phyloP scores from a whole-genome alignment of 148 eudicot genomes.

The Vaccinium macrocarpon region DNA sequence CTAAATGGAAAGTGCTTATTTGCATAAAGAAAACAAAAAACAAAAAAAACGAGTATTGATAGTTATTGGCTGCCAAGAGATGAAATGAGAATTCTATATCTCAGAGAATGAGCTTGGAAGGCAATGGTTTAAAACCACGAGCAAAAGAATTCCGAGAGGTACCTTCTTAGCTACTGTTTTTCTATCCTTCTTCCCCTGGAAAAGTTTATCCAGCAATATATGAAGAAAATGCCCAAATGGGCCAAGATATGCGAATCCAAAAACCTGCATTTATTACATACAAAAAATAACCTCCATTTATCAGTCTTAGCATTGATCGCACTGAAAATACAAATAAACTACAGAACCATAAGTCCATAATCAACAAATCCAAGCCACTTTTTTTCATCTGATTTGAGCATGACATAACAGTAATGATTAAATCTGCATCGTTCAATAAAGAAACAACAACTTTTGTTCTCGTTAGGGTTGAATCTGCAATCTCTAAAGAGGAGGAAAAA shows the following conservation, averaged over 20 bases:
- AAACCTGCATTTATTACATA: slow-evolving; percentile 48
- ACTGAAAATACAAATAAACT: background rate
- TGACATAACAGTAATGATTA: no score
- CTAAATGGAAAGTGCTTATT: background rate
- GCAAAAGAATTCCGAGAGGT: slow-evolving; percentile 2
- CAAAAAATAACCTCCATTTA: slow-evolving; percentile 22
- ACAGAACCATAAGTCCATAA: background rate
- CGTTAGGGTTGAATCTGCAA: no score
- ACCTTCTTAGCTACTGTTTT: slow-evolving; percentile 96
- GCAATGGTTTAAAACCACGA: background rate
- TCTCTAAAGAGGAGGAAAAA: no score
- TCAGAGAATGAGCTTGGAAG: background rate
- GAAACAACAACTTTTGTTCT: no score
- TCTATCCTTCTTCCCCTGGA: slow-evolving; percentile 84
- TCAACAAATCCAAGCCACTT: background rate
- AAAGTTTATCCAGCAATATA: slow-evolving; percentile 68
- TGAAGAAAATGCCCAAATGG: slow-evolving; percentile 92
- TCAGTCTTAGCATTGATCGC: slow-evolving; percentile 2
- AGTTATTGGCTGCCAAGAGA: background rate
- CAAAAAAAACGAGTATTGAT: background rate
- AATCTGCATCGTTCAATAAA: no score
- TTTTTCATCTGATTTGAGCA: background rate
- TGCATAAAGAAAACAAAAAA: background rate
- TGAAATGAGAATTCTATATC: background rate
- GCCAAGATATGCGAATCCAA: slow-evolving; percentile 90